phyloP scores from a whole-genome alignment of 177 flowering plant species.

The Vitis hybrid region DNA sequence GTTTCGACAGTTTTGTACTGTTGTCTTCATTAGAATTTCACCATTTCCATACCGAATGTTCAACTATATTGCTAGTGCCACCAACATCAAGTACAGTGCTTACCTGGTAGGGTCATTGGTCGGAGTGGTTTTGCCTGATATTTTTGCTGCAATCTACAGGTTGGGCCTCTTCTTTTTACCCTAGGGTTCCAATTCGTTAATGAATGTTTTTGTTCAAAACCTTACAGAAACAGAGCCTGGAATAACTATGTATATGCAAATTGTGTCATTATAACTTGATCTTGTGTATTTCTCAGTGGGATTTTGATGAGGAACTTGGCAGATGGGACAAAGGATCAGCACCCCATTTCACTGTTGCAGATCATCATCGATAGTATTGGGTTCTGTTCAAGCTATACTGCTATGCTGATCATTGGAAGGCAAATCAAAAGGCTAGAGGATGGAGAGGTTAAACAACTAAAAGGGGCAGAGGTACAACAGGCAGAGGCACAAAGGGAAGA shows the following conservation, averaged over 20 bases:
- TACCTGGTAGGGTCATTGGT: constrained; percentile 13
- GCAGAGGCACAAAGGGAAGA: too few species aligned
- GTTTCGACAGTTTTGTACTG: constrained; percentile 15
- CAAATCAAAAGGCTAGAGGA: background rate
- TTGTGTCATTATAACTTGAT: background rate
- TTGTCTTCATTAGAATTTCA: constrained; percentile 14
- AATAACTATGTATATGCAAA: background rate
- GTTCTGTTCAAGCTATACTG: constrained; percentile 1
- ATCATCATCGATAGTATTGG: constrained; percentile 9
- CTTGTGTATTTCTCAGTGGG: constrained; percentile 9
- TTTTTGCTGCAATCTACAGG: constrained; percentile 15
- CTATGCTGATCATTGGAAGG: constrained; percentile 6
- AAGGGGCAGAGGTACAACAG: background rate
- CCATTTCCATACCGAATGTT: constrained; percentile 15
- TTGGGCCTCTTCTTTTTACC: constrained; percentile 1
- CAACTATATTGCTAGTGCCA: constrained; percentile 15
- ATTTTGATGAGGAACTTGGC: constrained; percentile 15
- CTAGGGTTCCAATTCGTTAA: too few species aligned
- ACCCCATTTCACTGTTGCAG: constrained; percentile 4
- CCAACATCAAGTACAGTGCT: constrained; percentile 8
- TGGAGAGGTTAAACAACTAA: constrained; percentile 1
- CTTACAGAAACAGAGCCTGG: too few species aligned
- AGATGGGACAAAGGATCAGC: constrained; percentile 10
- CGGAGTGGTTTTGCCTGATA: constrained; percentile 16
- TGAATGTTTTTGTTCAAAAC: too few species aligned